Conservation (phyloP, 2,329 filamentous ascomycete species). For the Eutypa lata region DNA sequence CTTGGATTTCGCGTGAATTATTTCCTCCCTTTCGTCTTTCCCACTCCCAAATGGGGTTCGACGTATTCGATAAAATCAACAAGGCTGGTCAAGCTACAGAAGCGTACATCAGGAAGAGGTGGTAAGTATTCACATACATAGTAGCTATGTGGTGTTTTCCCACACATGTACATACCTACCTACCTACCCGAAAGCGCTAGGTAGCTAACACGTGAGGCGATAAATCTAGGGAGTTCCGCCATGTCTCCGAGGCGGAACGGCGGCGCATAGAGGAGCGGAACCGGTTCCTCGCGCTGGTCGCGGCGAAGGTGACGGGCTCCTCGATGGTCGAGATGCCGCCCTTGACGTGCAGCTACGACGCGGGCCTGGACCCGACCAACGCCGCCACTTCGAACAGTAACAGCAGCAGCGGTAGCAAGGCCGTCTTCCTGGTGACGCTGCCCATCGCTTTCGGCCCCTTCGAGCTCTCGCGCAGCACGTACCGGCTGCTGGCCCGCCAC, state of each 20-base stretch:
- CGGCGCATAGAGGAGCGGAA: constrained; percentile 18
- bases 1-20: not conserved
- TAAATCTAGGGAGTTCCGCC: not conserved
- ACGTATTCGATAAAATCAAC: not conserved
- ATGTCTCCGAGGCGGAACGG: not conserved
- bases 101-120: not conserved
- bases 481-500: constrained; percentile 24
- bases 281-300: constrained; percentile 17
- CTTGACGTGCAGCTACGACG: constrained; percentile 14
- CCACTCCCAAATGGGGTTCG: not conserved
- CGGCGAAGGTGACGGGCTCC: constrained; percentile 19
- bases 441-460: constrained; percentile 26
- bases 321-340: constrained; percentile 19
- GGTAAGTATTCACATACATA: not conserved
- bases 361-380: not conserved
- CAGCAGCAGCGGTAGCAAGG: constrained; percentile 7
- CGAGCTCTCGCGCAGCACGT: constrained; percentile 22
- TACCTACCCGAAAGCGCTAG: too few species aligned
- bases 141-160: not conserved
- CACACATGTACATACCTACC: too few species aligned
- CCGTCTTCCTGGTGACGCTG: constrained; percentile 26
- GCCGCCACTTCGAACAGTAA: not conserved
- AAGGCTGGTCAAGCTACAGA: not conserved
- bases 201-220: not conserved
- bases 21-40: not conserved